A percentile compares a stretch with the other conserved stretches of the same genome.
phyloP scores from a whole-genome alignment of 176 grass and related monocot genomes.

The Puccinellia tenuiflora region DNA sequence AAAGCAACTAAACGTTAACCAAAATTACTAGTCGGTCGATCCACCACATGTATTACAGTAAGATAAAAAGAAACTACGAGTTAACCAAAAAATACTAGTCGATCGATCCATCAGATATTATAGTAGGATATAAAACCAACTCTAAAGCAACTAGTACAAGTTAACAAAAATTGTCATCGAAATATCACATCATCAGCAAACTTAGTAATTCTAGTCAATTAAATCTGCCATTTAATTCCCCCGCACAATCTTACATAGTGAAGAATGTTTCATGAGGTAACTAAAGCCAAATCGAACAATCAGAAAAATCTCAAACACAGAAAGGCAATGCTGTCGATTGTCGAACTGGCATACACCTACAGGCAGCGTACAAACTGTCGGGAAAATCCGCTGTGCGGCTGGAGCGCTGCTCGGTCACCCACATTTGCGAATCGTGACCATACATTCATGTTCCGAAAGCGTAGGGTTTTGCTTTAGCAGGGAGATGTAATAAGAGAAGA shows the following conservation, averaged over 20 bases:
- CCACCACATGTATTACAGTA: neutral
- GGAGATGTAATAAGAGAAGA: neutral
- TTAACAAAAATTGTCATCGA: neutral
- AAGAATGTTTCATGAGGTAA: neutral
- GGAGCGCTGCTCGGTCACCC: neutral
- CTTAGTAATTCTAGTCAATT: neutral
- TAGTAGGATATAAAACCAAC: neutral
- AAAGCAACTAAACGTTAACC: neutral
- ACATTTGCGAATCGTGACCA: neutral
- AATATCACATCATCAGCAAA: neutral
- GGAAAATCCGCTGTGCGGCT: neutral
- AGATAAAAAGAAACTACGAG: neutral
- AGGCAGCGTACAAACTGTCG: neutral
- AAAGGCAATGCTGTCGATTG: neutral
- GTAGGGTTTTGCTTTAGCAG: neutral
- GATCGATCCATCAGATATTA: neutral
- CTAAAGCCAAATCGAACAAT: neutral
- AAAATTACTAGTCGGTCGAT: no score
- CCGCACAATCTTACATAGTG: neutral
- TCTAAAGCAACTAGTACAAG: neutral
- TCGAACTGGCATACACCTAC: neutral
- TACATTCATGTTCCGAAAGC: neutral
- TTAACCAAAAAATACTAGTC: neutral
- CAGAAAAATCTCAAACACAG: neutral
- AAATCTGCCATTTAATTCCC: neutral